Percentiles rank a stretch among this genome's conserved stretches.
These are phyloP conservation scores for Mucor velutinosus DNA, from an alignment of 371 early-diverging fungal species.

Conservation along the genomic window DNA sequence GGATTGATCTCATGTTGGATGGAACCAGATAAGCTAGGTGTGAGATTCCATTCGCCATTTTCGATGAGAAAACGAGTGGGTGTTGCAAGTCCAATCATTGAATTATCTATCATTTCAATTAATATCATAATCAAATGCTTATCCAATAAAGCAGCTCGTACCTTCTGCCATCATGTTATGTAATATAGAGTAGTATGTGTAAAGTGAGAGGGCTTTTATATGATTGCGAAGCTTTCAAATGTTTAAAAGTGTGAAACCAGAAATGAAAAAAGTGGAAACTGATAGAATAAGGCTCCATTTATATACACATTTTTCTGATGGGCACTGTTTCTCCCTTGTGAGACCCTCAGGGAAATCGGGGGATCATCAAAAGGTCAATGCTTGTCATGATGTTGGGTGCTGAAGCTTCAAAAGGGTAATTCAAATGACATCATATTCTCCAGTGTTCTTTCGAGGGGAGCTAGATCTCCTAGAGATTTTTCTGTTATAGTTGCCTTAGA, in stretches of 20 bases:
- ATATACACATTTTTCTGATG: neutral
- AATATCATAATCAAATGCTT: neutral
- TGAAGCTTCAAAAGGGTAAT: neutral
- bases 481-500: neutral
- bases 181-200: neutral
- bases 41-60: constrained; percentile 35
- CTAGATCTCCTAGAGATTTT: neutral
- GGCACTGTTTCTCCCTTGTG: neutral
- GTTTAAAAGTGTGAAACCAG: neutral
- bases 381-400: neutral
- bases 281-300: neutral
- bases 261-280: neutral
- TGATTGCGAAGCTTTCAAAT: neutral
- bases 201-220: neutral
- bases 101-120: constrained; percentile 5
- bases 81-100: constrained; percentile 25
- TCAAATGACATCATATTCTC: constrained; percentile 1
- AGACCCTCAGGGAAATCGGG: neutral
- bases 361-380: constrained; percentile 11
- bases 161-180: constrained; percentile 18
- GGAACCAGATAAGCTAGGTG: constrained; percentile 20
- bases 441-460: neutral
- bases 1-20: constrained; percentile 33
- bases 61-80: constrained; percentile 40
- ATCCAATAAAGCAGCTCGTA: neutral